phyloP scores from a whole-genome alignment of 2,329 filamentous ascomycete species.

The Ophiostoma triangulosporum region DNA sequence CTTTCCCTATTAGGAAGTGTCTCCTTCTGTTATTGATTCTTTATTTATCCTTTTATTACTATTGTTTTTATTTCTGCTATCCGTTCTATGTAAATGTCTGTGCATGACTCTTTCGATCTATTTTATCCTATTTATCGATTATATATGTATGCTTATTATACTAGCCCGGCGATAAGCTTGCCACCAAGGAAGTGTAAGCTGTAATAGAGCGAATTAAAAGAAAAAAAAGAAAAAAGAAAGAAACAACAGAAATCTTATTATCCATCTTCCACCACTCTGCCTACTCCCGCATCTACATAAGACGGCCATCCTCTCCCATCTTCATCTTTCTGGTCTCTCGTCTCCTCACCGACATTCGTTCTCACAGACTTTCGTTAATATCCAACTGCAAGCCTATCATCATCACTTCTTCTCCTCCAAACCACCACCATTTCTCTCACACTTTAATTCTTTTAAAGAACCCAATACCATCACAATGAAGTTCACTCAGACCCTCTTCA shows the following conservation, averaged over 20 bases:
- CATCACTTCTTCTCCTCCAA: background rate
- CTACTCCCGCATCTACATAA: background rate
- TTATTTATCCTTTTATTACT: background rate
- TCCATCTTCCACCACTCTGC: background rate
- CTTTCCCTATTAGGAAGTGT: background rate
- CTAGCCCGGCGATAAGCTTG: background rate
- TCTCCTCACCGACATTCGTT: slow-evolving; percentile 7
- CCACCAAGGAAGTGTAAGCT: background rate
- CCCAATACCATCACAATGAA: slow-evolving; percentile 10
- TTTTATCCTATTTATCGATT: background rate
- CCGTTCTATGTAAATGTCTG: too few relatives aligned
- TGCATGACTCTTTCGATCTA: too few relatives aligned
- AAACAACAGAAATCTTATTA: background rate
- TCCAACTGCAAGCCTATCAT: background rate
- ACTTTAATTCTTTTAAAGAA: background rate
- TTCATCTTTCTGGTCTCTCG: background rate
- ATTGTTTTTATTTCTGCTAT: background rate
- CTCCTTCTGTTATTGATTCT: background rate
- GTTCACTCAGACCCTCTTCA: slow-evolving; percentile 6
- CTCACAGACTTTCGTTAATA: slow-evolving; percentile 9
- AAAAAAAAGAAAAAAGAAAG: background rate
- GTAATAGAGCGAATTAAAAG: background rate
- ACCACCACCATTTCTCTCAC: background rate
- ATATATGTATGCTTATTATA: background rate
- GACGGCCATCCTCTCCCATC: background rate